Evolutionary conservation across 768 basidiomycete genomes (phyloP), one percentile per base, ranked within the genome.

Genomic region (Tulasnella sp.): DNA sequence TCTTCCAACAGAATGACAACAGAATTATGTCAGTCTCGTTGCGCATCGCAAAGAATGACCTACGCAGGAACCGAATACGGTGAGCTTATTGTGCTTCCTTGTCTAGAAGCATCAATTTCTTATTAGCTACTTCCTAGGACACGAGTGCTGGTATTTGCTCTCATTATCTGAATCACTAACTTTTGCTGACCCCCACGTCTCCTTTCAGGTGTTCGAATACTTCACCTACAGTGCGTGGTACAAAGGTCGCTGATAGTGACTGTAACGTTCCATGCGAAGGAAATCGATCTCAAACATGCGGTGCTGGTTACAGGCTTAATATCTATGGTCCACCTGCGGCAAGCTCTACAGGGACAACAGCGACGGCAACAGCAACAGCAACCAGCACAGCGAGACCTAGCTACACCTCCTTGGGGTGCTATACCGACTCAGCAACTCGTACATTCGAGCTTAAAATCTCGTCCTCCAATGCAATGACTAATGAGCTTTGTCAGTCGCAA

Each of bases 11-110:
- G 13, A 10, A 54, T 55, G 33, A 54, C 50, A 8, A 48, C 55
- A n/a, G 43, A n/a, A 31, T 51, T 16, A 10, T 54, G 53, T 34
- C 16, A 22, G 9, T 32, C n/a, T n/a, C 29, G 15, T 32, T 54
- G 53, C 33, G n/a, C 28, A 16, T 9, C 19, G 4, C 15, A 20
- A 7, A 40, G 53, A 2, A 31, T 40, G 22, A 39, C n/a, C 22
- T 53, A 24, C 28, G 53, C 53, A 12, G 53, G 53, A 12, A 39
- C 53, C 25, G 55, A 54, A 41, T 54, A 53, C 33, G 49, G 35
- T 4, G 6, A 33, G 20, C 29, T 24, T 54, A 39, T 40, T 54
- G 53, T 28, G 53, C n/a, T 24, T 4, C 37, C 22, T 27, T 54
- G 52, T 31, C 2, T 7, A 52, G 48, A 8, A 24, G 20, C 7